Evolutionary conservation across 2,329 filamentous ascomycete genomes (phyloP).

Genomic region (Ceratocystis colombiana): DNA sequence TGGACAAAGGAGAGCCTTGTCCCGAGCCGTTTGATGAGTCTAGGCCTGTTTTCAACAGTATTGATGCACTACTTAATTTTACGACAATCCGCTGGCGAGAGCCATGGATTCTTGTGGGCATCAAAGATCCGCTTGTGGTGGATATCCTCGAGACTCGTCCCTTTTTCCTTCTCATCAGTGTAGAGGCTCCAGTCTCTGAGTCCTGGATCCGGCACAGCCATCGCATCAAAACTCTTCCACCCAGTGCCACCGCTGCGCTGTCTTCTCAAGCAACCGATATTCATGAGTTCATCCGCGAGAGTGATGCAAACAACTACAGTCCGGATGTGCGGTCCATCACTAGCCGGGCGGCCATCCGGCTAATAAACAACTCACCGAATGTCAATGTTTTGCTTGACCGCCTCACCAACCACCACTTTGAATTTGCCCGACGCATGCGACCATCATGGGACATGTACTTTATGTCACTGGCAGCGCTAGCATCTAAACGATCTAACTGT

Average conservation of each 20-base stretch:
- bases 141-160: constrained; percentile 69
- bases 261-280: constrained; percentile 33
- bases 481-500: constrained; percentile 84
- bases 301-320: constrained; percentile 68
- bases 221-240: constrained; percentile 30
- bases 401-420: constrained; percentile 63
- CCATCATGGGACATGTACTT: constrained; percentile 97
- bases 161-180: constrained; percentile 85
- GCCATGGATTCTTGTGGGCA: constrained; percentile 76
- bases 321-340: constrained; percentile 60
- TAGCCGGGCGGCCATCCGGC: constrained; percentile 67
- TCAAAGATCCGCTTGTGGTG: constrained; percentile 61
- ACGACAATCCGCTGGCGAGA: constrained; percentile 76
- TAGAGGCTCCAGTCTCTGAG: constrained; percentile 77
- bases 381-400: constrained; percentile 61
- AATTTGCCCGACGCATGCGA: constrained; percentile 67
- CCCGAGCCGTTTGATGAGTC: constrained; percentile 42
- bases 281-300: constrained; percentile 47
- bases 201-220: constrained; percentile 70
- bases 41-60: constrained; percentile 43
- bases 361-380: constrained; percentile 73
- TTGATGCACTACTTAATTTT: constrained; percentile 65
- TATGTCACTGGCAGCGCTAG: constrained; percentile 89
- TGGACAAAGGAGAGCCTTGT: constrained; percentile 38
- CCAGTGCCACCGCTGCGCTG: constrained; percentile 26